Evolutionary conservation across 192 early-diverging fungal genomes (phyloP), one percentile per base, ranked within the genome.

Genomic region (Coemansia sp.): DNA sequence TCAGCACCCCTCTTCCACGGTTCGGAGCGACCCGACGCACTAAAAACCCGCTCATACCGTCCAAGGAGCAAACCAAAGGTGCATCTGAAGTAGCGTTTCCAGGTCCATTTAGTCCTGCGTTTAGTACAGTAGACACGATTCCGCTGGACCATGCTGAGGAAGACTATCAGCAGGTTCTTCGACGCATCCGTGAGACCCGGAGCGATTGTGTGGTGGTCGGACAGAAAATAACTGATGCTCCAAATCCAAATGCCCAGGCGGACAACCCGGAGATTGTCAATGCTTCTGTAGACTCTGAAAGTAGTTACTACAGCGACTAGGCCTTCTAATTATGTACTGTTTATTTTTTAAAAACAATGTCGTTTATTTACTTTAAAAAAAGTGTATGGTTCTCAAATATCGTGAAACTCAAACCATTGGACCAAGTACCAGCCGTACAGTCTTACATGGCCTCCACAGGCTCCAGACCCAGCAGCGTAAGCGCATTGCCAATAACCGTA

Each of bases 401-500:
- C 31, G 31, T 34, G 31, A 34, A 7, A 34, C 8, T 34, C 6
- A 34, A 34, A 7, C 6, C 0, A 34, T 34, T 34, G 6, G 31
- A 7, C 31, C 31, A 34, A 34, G 31, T 7, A 34, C 31, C 31
- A 34, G 31, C 31, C 7, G 0, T 34, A 6, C 31, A 8, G 40
- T 2, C 38, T 89, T 89, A 98, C 95, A 98, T 98, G 64, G 93
- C 83, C 71, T 93, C 88, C 51, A 96, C 74, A 47, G 93, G 93
- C 67, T 81, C 82, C 63, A 98, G 73, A 57, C 93, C 93, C 61
- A 97, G 71, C 10, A 94, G 72, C 42, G 87, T 82, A 61, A 97
- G 85, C 14, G 89, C 90, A 68, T 96, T 98, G 42, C 92, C 88
- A 8, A 98, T 79, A 0, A 93, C 91, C 22, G 89, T 76, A 60